Base-by-base conservation (phyloP, 192 early-diverging fungal genomes). In the Coemansia sp. region DNA sequence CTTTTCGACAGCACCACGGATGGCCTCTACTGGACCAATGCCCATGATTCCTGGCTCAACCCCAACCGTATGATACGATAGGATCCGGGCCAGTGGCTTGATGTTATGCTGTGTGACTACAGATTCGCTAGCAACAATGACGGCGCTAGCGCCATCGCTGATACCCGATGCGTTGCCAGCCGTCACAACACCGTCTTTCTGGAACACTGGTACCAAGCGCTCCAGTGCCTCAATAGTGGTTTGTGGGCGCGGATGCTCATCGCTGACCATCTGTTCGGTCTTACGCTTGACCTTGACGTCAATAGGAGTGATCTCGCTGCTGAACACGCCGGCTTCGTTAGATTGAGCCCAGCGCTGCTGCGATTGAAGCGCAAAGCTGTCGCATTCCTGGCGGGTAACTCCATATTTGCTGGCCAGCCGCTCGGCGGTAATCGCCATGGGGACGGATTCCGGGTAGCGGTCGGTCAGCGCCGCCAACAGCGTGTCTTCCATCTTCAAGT, bases 91-190 rank as follows among this genome's bases (percentile, higher is more conserved):
- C 35, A 98, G 60, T 40, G 94, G 94, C 56, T 80, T 87, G 56
- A 98, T 63, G 41, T 76, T 78, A 69, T 93, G 80, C 55, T 87
- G 64, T 61, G 89, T 91, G 57, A 94, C 84, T 10, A 91, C 91
- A 6, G 84, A 84, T 60, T 91, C 94, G 56, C 87, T 82, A 59
- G 92, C 93, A 23, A 98, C 81, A 20, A 98, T 67, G 28, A 96
- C 60, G 16, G 88, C 86, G 28, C 87, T 91, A 21, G 94, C 96
- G 65, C 96, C 96, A 65, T 98, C 96, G 50, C 81, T 88, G 70
- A 98, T 96, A 6, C 93, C 93, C 0, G 94, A 96, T 5, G 96
- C 94, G 44, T 95, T 95, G 50, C 93, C 96, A 11, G 96, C 96
- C 15, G 91, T 92, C 19, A 94, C 91, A 6, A 91, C 78, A 49